Conservation (phyloP, 2,329 filamentous ascomycete species). For the Diaporthe citri region DNA sequence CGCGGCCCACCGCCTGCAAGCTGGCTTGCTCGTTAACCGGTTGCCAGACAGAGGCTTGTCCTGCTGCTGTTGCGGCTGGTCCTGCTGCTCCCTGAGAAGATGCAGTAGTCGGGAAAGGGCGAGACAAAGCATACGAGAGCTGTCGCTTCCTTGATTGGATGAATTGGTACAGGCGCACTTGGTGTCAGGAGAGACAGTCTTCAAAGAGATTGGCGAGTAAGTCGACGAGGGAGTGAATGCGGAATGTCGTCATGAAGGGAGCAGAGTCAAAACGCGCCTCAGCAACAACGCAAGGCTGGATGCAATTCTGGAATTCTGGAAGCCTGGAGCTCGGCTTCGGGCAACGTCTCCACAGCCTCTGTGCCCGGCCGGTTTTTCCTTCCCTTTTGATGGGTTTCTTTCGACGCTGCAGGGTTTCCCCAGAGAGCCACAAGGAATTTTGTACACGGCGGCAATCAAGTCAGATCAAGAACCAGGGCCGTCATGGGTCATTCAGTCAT, state of each 20-base stretch:
- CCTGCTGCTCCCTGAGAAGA: slow-evolving; percentile 7
- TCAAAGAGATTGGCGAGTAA: slow-evolving; percentile 25
- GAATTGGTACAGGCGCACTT: not conserved
- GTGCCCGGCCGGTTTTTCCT: not conserved
- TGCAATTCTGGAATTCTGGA: slow-evolving; percentile 20
- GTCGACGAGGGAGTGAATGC: slow-evolving; percentile 8
- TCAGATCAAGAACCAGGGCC: not conserved
- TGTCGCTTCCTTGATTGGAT: slow-evolving; percentile 6
- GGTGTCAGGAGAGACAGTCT: slow-evolving; percentile 17
- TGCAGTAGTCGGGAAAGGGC: not conserved
- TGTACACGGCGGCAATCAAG: not conserved
- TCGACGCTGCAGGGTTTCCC: not conserved
- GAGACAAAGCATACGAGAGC: not conserved
- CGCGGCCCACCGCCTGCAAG: not conserved
- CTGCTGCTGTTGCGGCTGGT: not conserved
- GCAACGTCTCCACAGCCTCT: slow-evolving; percentile 26
- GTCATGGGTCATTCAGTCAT: slow-evolving; percentile 21
- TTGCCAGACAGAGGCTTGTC: slow-evolving; percentile 2
- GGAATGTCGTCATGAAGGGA: slow-evolving; percentile 35
- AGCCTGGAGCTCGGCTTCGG: slow-evolving; percentile 4
- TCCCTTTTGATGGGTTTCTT: not conserved
- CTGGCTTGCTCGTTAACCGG: not conserved
- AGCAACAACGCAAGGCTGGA: slow-evolving; percentile 30
- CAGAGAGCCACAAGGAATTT: not conserved
- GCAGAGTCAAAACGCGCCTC: slow-evolving; percentile 21